phyloP scores from a whole-genome alignment of 345 rosid species.

The Capsella bursapastoris region DNA sequence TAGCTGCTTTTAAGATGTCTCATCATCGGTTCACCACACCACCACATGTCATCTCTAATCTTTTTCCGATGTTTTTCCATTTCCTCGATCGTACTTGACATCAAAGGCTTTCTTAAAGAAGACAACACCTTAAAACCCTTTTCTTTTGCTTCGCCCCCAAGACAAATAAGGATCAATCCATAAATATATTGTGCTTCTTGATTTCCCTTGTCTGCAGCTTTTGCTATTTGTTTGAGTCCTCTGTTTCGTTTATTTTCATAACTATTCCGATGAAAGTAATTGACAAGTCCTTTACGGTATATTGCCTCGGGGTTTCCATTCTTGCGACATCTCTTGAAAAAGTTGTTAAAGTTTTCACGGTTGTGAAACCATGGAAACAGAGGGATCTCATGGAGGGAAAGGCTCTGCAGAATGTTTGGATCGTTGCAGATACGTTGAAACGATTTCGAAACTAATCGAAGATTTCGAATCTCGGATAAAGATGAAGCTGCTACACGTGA shows the following conservation, averaged over 20 bases:
- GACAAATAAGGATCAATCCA: conserved; percentile 23
- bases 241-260: not conserved
- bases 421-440: not conserved
- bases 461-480: not conserved
- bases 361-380: not conserved
- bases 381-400: not conserved
- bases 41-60: not conserved
- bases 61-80: not conserved
- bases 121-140: conserved; percentile 3
- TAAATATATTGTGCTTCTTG: conserved; percentile 18
- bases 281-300: not conserved
- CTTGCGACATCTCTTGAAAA: not conserved
- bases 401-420: not conserved
- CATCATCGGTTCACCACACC: not conserved
- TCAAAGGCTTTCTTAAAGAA: not conserved
- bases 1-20: not conserved
- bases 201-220: conserved; percentile 10
- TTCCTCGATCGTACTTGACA: not conserved
- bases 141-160: conserved; percentile 12
- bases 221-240: conserved; percentile 9
- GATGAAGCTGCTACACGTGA: conserved; percentile 8
- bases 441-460: conserved; percentile 21
- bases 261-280: not conserved
- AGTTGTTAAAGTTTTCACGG: not conserved
- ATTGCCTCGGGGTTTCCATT: conserved; percentile 22